Base-by-base conservation (phyloP, 2,329 filamentous ascomycete genomes). In the Seiridium unicorne region DNA sequence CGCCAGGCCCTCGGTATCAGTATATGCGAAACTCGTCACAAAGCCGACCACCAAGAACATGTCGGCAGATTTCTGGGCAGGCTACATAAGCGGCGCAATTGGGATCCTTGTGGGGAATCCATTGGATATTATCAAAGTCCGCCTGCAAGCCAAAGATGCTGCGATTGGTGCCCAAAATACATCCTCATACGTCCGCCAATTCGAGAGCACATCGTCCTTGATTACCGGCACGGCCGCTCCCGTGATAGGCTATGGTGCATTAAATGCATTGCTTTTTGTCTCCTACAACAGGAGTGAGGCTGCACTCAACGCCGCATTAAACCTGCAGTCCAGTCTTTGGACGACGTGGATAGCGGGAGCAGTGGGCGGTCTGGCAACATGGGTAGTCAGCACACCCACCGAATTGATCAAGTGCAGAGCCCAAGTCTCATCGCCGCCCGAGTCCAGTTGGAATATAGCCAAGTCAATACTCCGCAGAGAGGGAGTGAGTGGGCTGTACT, bases 1-100 rank as follows among this genome's bases (percentile, higher is more conserved):
- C 47, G 31, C 8, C 26, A 26, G 18, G 18, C 18, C 18, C 18
- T 26, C 18, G 18, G 18, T 26, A 26, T 26, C 18, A 26, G 18
- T 26, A 26, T 26, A 26, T 26, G 18, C 18, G 18, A 42, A 42
- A 7, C 38, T 13, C 38, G 2, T 42, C 38, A 42, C 46, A 48
- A 48, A 11, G 18, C 18, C 18, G 18, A 26, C 18, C 18, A 26
- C 18, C 8, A n/a, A 48, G 38, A n/a, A 44, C 58, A 94, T 95
- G 91, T 91, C 91, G 55, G 86, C 92, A 66, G 93, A 97, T 73
- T 97, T 97, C 75, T 96, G 91, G 91, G 91, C 93, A 60, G 93
- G 93, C 69, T 73, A 73, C 44, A 60, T 73, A 55, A 71, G 72
- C 51, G 71, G 64, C 31, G 71, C 71, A 5, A 65, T 73, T 54